Base-by-base conservation (phyloP, 768 basidiomycete species). In the Amanita rimosa region DNA sequence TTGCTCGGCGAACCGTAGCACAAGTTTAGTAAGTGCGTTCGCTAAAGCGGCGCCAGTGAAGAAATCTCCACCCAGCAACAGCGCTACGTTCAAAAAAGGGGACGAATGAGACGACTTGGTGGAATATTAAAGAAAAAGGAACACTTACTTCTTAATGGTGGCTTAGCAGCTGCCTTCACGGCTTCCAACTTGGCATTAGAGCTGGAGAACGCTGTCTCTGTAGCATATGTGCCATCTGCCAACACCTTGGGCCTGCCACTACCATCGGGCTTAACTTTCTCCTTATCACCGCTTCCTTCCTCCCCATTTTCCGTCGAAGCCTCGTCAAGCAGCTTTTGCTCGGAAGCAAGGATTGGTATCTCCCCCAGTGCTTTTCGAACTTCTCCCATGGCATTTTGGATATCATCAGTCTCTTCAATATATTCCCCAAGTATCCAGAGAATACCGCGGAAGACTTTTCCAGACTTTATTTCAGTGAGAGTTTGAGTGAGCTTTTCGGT, bases 351-450 rank as follows among this genome's bases (percentile, higher is more conserved):
- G 48, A 99, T 97, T 4, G 96, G 96, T n/a, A 99, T 86, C 68
- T 99, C 96, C 11, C 96, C 95, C 31, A 99, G 66, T 11, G 90
- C 83, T 60, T 83, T 81, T 48, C 93, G 73, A 38, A 97, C 72
- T 62, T 90, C 87, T 41, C 70, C 69, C 74, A 96, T 81, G 1
- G 82, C 75, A 39, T 65, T 71, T 51, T 81, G 73, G 52, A 97
- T 88, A 51, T 88, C 88, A 48, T 64, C 50, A 43, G 74, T 66
- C 4, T 70, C 66, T 53, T 83, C 79, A 34, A 88, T 83, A 57
- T 98, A 99, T 67, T 98, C 95, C 53, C 96, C 95, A n/a, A 97
- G 73, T 54, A 98, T 96, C 95, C 96, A 98, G 42, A 98, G 75
- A 14, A 97, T 78, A 6, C 95, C 96, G 4, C 93, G 83, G 74